These are phyloP conservation scores for Diplodia seriata DNA, from an alignment of 2,329 filamentous ascomycete species.

Conservation along the genomic window DNA sequence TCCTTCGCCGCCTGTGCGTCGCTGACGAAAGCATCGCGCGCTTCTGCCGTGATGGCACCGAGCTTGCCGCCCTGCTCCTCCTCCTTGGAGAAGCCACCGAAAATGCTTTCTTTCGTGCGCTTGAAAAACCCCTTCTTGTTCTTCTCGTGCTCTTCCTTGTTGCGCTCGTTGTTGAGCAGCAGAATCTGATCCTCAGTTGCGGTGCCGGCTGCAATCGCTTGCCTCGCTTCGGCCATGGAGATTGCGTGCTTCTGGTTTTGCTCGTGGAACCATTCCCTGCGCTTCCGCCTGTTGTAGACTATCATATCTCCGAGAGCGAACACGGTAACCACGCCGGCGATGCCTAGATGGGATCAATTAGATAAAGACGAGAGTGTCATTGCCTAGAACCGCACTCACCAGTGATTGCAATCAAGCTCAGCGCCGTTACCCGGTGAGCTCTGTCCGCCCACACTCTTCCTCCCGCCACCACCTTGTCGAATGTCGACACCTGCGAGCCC, in stretches of 20 bases:
- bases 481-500: constrained; percentile 58
- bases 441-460: constrained; percentile 66
- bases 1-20: constrained; percentile 25
- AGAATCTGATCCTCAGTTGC: constrained; percentile 60
- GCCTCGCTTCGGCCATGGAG: constrained; percentile 53
- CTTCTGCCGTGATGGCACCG: constrained; percentile 35
- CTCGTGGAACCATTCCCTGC: constrained; percentile 65
- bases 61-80: constrained; percentile 49
- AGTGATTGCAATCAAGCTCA: constrained; percentile 67
- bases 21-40: constrained; percentile 30
- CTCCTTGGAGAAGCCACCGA: constrained; percentile 44
- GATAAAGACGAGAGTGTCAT: background rate
- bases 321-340: constrained; percentile 66
- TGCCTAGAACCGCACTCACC: constrained; percentile 51
- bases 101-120: constrained; percentile 43
- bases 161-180: constrained; percentile 65
- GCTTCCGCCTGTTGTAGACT: constrained; percentile 70
- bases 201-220: constrained; percentile 51
- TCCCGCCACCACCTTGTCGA: constrained; percentile 61
- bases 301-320: constrained; percentile 72
- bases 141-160: constrained; percentile 64
- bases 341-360: constrained; percentile 50
- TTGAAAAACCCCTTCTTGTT: constrained; percentile 47
- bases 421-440: constrained; percentile 66
- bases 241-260: constrained; percentile 55